Percentiles rank a stretch among this genome's conserved stretches.
Conservation (phyloP, 495 filamentous ascomycete genomes). For the Penicillium chermesinum region DNA sequence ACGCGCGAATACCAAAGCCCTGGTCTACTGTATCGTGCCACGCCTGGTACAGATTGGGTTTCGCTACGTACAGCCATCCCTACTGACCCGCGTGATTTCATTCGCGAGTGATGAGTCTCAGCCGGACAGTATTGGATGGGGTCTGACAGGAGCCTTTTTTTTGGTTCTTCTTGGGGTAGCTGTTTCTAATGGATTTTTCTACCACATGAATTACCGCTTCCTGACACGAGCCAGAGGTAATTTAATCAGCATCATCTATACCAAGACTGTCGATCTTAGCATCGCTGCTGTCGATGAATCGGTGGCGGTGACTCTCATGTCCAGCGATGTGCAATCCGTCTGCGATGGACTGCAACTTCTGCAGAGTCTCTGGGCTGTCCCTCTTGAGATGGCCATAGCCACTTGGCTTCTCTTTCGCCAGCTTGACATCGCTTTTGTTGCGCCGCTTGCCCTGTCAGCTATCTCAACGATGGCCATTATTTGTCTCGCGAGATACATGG, state of each 20-base stretch:
- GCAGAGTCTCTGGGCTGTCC: constrained; percentile 1
- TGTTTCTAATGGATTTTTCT: neutral
- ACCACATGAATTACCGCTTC: constrained; percentile 5
- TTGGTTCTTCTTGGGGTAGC: neutral
- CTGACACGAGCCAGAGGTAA: neutral
- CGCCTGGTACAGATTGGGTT: constrained; percentile 3
- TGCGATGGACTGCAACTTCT: neutral
- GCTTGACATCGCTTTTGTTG: neutral
- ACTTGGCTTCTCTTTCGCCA: constrained; percentile 1
- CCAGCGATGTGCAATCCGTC: constrained; percentile 2
- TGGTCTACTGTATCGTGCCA: constrained; percentile 1
- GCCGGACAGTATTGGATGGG: constrained; percentile 4
- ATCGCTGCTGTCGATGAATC: constrained; percentile 5
- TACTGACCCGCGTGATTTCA: neutral
- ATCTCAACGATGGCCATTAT: constrained; percentile 1
- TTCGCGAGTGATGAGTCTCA: constrained; percentile 2
- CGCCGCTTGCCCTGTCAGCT: neutral
- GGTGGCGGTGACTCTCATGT: constrained; percentile 4
- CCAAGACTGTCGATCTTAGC: constrained; percentile 2
- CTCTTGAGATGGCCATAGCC: neutral
- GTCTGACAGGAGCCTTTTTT: constrained; percentile 3
- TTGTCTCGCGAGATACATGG: constrained; percentile 2
- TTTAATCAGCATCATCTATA: constrained; percentile 2
- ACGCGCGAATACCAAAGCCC: neutral
- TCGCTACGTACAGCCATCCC: constrained; percentile 1